A percentile compares a stretch with the other conserved stretches of the same genome.
Conservation (phyloP, 192 early-diverging fungal species). For the Dissophora ornata region DNA sequence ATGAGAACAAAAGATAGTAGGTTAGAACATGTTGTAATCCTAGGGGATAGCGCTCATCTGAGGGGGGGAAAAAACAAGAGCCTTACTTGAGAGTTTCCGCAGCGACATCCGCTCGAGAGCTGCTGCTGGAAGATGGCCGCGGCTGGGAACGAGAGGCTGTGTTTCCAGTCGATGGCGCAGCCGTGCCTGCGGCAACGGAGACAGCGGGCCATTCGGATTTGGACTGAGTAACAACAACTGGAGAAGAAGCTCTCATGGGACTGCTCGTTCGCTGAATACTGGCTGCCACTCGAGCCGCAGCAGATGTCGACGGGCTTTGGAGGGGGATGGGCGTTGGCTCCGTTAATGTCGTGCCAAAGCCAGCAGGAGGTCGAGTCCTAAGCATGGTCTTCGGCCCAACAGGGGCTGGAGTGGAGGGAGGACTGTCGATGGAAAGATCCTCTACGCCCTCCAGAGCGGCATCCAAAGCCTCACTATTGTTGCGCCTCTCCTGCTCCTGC, state of each 20-base stretch:
- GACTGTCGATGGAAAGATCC: conserved; percentile 6
- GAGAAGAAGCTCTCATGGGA: conserved; percentile 22
- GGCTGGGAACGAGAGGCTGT: neutral
- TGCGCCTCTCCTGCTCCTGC: conserved; percentile 36
- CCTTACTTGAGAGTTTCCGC: conserved; percentile 35
- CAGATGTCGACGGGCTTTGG: conserved; percentile 26
- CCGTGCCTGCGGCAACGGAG: conserved; percentile 8
- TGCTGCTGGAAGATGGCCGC: neutral
- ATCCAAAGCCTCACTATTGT: conserved; percentile 17
- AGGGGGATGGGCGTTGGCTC: conserved; percentile 28
- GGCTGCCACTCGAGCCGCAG: conserved; percentile 42
- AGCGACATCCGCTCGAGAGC: neutral
- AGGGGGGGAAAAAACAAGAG: conserved; percentile 8
- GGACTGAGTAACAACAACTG: conserved; percentile 36
- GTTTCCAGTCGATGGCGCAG: neutral
- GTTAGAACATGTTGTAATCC: too few species aligned
- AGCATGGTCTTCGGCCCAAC: conserved; percentile 29
- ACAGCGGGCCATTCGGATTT: conserved; percentile 44
- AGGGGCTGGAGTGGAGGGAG: neutral
- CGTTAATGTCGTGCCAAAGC: conserved; percentile 33
- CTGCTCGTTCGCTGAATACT: conserved; percentile 49
- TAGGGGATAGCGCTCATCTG: too few species aligned
- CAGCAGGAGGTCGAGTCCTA: conserved; percentile 45
- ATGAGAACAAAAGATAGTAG: neutral
- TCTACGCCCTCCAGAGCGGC: conserved; percentile 11